Evolutionary conservation across 805 yeast species (phyloP), one percentile per base, ranked within the genome.

Genomic region (Ogataea degrootiae): DNA sequence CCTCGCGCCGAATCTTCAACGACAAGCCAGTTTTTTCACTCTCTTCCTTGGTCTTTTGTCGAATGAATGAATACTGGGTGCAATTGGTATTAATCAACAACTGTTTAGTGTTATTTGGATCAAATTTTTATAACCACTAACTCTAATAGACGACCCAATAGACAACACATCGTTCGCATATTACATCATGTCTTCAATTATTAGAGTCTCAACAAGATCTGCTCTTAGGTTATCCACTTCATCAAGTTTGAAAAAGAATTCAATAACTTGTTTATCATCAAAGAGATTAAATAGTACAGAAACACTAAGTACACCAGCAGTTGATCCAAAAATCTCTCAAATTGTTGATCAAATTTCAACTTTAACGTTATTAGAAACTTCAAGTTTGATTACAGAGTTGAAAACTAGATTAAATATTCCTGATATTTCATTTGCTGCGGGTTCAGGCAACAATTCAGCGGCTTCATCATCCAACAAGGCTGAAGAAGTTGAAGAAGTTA

Each of bases 271-370:
- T n/a, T 39, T 26, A 41, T 22, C 35, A 39, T 16, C 14, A 31
- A 36, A 31, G 12, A 12, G 29, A 42, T 14, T 21, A 35, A 23
- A 33, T 17, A 42, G 45, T 44, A 19, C 71, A 60, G 48, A 48
- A 17, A 49, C 71, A 34, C 63, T 67, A 37, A 51, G 67, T 22
- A 72, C 77, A 15, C 75, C 83, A 50, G 92, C 83, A 50, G 92
- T 87, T 48, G 94, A 87, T 69, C 94, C 97, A 56, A 91, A 92
- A 70, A 90, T 94, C 68, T 61, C 84, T 41, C 69, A 81, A 46
- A 91, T 94, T 59, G 99, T 94, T 46, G 94, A 88, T 63, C 87
- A 87, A 62, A 94, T 94, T 65, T 82, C 97, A 45, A 79, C 86
- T 58, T 78, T 94, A 66, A 90, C 96, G n/a, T 77, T 94, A 48